These are phyloP conservation scores for Aspergillus sparsus DNA, from an alignment of 495 filamentous ascomycete species.

Conservation along the genomic window DNA sequence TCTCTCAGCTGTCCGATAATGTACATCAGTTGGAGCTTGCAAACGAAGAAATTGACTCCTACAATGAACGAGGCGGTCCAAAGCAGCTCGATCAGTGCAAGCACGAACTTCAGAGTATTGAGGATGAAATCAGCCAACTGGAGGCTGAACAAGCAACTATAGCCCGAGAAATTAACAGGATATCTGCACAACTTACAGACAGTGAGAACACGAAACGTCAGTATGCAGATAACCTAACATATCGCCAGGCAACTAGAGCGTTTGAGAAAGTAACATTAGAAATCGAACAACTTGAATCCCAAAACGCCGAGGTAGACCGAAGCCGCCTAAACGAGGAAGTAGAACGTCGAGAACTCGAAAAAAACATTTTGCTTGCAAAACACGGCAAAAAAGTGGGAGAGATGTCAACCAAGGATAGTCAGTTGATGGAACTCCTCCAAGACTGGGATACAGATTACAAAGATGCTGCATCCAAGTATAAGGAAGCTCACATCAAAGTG, in stretches of 20 bases:
- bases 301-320: constrained; percentile 81
- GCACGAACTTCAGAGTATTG: constrained; percentile 65
- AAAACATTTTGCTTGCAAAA: constrained; percentile 61
- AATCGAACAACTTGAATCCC: constrained; percentile 72
- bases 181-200: constrained; percentile 74
- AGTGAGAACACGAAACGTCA: constrained; percentile 76
- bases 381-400: constrained; percentile 64
- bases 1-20: constrained; percentile 68
- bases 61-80: constrained; percentile 74
- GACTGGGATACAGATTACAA: constrained; percentile 89
- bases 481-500: constrained; percentile 85
- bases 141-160: constrained; percentile 68
- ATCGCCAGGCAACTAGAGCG: constrained; percentile 69
- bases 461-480: constrained; percentile 77
- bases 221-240: constrained; percentile 84
- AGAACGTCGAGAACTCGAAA: constrained; percentile 57
- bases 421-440: constrained; percentile 63
- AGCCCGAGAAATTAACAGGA: constrained; percentile 68
- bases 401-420: constrained; percentile 79
- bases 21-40: constrained; percentile 73
- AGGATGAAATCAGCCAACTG: constrained; percentile 62
- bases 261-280: constrained; percentile 66
- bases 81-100: constrained; percentile 67
- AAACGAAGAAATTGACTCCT: constrained; percentile 76
- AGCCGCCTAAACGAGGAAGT: constrained; percentile 71